Percentiles rank a stretch among this genome's conserved stretches.
These are phyloP conservation scores for Xylariaceae sp. DNA, from an alignment of 2,329 filamentous ascomycete genomes.

Conservation along the genomic window DNA sequence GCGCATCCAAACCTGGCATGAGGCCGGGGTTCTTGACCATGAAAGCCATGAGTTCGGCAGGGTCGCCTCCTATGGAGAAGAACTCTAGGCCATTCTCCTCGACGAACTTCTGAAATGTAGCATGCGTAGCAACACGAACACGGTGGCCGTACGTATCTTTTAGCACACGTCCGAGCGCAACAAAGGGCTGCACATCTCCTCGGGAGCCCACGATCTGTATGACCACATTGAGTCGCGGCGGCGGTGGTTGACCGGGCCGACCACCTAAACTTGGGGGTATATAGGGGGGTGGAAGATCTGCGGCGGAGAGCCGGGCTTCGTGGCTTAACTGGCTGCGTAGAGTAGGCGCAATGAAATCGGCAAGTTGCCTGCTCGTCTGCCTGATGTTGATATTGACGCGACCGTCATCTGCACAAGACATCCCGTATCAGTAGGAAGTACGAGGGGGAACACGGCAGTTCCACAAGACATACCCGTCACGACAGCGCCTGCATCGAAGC, in stretches of 20 bases:
- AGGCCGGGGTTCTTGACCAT: slow-evolving; percentile 74
- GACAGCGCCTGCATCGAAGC: slow-evolving; percentile 57
- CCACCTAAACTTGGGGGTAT: slow-evolving; percentile 69
- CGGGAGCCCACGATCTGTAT: slow-evolving; percentile 50
- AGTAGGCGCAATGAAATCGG: slow-evolving; percentile 62
- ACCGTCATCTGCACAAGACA: slow-evolving; percentile 54
- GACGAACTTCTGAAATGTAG: slow-evolving; percentile 50
- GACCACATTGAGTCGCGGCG: slow-evolving; percentile 44
- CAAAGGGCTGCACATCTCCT: slow-evolving; percentile 55
- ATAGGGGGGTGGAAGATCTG: slow-evolving; percentile 57
- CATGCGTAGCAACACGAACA: slow-evolving; percentile 53
- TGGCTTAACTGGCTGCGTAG: slow-evolving; percentile 52
- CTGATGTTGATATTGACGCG: slow-evolving; percentile 76
- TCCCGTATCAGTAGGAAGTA: slow-evolving; percentile 9
- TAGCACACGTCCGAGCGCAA: slow-evolving; percentile 49
- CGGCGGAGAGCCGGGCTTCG: slow-evolving; percentile 34
- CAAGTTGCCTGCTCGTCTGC: slow-evolving; percentile 60
- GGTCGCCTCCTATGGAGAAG: slow-evolving; percentile 53
- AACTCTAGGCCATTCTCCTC: slow-evolving; percentile 50
- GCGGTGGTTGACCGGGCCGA: slow-evolving; percentile 42
- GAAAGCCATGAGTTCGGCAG: slow-evolving; percentile 49
- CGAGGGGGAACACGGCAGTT: not conserved
- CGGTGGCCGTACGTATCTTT: slow-evolving; percentile 46
- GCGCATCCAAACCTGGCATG: slow-evolving; percentile 64
- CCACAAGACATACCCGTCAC: slow-evolving; percentile 44